These are phyloP conservation scores for Lachancea dasiensis DNA, from an alignment of 805 yeast genomes.

Conservation along the genomic window DNA sequence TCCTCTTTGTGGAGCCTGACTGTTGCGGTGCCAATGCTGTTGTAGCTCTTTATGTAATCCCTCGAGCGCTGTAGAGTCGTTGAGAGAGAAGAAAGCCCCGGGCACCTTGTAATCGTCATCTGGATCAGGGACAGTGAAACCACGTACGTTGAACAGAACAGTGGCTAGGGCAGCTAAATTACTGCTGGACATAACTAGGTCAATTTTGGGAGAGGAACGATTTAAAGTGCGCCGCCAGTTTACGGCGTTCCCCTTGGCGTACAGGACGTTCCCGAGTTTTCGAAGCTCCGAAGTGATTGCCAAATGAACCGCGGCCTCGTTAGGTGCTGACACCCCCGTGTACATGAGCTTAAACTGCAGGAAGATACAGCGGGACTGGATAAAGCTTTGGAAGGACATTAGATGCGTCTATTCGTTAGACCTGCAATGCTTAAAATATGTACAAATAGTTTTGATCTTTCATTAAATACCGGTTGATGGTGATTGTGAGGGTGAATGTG, in stretches of 20 bases:
- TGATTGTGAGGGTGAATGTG: no score
- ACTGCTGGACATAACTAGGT: conserved; percentile 13
- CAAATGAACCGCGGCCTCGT: conserved; percentile 13
- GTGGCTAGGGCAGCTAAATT: conserved; percentile 11
- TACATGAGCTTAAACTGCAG: conserved; percentile 13
- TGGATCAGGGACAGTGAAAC: conserved; percentile 8
- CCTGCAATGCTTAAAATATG: neutral
- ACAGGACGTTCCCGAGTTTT: conserved; percentile 16
- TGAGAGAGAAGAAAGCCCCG: conserved; percentile 4
- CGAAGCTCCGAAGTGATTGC: conserved; percentile 11
- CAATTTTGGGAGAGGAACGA: conserved; percentile 13
- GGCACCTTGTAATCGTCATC: neutral
- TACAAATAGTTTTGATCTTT: neutral
- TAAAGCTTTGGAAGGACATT: conserved; percentile 7
- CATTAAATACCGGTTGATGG: neutral
- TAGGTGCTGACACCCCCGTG: conserved; percentile 9
- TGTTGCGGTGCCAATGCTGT: conserved; percentile 8
- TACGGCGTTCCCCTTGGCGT: conserved; percentile 16
- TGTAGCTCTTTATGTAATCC: conserved; percentile 5
- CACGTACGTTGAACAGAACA: conserved; percentile 15
- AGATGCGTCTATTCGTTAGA: neutral
- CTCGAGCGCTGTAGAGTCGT: conserved; percentile 6
- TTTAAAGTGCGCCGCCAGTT: conserved; percentile 8
- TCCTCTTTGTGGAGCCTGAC: conserved; percentile 3
- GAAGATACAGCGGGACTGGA: conserved; percentile 14